phyloP scores from a whole-genome alignment of 208 protist species.

The Trypanosoma brucei region DNA sequence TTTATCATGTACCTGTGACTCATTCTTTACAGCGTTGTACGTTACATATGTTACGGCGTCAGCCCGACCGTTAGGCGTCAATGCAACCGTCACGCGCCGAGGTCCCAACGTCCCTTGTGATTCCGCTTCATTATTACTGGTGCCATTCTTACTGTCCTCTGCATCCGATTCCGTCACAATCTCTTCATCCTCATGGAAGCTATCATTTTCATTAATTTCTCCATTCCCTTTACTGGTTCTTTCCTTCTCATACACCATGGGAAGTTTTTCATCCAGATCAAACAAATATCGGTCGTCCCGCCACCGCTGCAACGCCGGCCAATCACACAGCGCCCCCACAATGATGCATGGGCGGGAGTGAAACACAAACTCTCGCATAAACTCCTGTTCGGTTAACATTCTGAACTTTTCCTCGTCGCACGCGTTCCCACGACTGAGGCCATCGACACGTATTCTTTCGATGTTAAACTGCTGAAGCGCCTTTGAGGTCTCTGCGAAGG shows the following conservation, averaged over 20 bases:
- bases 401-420: conserved; percentile 20
- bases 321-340: conserved; percentile 59
- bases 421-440: conserved; percentile 28
- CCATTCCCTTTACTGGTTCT: neutral
- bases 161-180: neutral
- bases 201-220: neutral
- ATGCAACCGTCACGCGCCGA: conserved; percentile 72
- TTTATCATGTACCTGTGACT: conserved; percentile 15
- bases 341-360: conserved; percentile 78
- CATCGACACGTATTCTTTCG: conserved; percentile 63
- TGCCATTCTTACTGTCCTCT: conserved; percentile 1
- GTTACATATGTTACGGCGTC: conserved; percentile 84
- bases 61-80: conserved; percentile 89
- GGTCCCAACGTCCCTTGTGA: conserved; percentile 19
- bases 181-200: neutral
- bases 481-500: conserved; percentile 55
- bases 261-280: conserved; percentile 55
- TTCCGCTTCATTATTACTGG: conserved; percentile 23
- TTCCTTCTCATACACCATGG: conserved; percentile 25
- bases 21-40: conserved; percentile 23
- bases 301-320: conserved; percentile 71
- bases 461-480: conserved; percentile 66
- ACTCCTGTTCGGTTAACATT: conserved; percentile 62
- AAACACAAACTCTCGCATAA: conserved; percentile 85
- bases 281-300: conserved; percentile 74